Percentiles rank a stretch among this genome's conserved stretches.
phyloP scores from a whole-genome alignment of 2,329 filamentous ascomycete genomes.

The Diaporthe citriasiana region DNA sequence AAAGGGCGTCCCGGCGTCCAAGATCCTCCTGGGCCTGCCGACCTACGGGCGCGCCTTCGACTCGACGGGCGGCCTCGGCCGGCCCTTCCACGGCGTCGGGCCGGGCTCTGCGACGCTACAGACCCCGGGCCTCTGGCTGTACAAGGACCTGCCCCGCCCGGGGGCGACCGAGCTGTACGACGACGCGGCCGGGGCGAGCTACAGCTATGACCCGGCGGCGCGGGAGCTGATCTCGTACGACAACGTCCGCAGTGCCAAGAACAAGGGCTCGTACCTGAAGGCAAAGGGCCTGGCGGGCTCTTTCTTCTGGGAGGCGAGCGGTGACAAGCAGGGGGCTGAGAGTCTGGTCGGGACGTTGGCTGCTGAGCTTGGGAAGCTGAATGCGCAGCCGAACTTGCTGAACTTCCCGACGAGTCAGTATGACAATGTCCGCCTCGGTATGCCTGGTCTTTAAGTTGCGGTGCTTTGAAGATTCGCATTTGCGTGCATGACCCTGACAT shows the following conservation, averaged over 20 bases:
- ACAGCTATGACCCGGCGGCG: constrained; percentile 73
- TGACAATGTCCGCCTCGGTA: constrained; percentile 64
- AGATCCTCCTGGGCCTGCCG: constrained; percentile 83
- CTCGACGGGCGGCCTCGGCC: constrained; percentile 76
- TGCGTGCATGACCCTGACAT: neutral
- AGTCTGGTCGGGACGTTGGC: constrained; percentile 73
- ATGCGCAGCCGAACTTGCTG: constrained; percentile 66
- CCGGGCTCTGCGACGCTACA: constrained; percentile 65
- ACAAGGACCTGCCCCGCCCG: constrained; percentile 76
- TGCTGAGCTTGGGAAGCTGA: constrained; percentile 62
- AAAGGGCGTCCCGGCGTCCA: constrained; percentile 70
- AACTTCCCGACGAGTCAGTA: constrained; percentile 70
- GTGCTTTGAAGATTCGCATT: constrained; percentile 1
- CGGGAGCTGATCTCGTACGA: constrained; percentile 80
- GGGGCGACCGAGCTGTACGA: constrained; percentile 72
- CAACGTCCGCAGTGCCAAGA: constrained; percentile 67
- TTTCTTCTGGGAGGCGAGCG: constrained; percentile 88
- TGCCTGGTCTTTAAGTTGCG: constrained; percentile 44
- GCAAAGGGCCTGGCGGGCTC: constrained; percentile 76
- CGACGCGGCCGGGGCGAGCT: constrained; percentile 72
- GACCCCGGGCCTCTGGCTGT: constrained; percentile 75
- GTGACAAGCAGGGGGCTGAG: constrained; percentile 65
- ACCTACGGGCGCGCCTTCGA: constrained; percentile 84
- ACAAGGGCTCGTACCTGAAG: constrained; percentile 76
- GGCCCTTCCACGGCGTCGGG: constrained; percentile 74